Evolutionary conservation across 352 stramenopile species (phyloP).

Genomic region (Globisporangium recalcitrans): DNA sequence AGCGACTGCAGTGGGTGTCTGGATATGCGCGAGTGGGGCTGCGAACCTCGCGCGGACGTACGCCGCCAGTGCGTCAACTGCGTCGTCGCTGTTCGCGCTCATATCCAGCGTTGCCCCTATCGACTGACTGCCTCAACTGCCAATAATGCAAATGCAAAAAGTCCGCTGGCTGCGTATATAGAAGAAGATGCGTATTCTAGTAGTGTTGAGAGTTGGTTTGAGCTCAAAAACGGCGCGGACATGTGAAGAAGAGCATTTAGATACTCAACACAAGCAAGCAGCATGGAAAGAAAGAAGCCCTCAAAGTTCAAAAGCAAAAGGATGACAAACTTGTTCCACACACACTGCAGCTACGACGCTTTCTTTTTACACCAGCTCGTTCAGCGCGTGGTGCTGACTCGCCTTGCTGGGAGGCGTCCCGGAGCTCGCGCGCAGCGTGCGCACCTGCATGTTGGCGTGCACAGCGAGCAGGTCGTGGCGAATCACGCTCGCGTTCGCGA

Average conservation of each 20-base stretch:
- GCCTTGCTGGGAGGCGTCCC: not conserved
- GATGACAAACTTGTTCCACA: not conserved
- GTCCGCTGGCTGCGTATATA: not conserved
- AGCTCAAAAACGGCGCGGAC: too few species aligned
- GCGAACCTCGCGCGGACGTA: not conserved
- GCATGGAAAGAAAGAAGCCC: too few species aligned
- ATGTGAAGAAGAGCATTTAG: too few species aligned
- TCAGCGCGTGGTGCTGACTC: not conserved
- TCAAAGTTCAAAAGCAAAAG: too few species aligned
- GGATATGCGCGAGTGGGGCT: not conserved
- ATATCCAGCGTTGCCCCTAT: not conserved
- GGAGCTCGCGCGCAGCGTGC: constrained; percentile 12
- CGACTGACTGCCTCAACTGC: not conserved
- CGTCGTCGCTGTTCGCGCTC: constrained; percentile 1
- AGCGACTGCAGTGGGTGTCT: not conserved
- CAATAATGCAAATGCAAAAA: not conserved
- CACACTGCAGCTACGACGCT: not conserved
- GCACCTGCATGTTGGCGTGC: constrained; percentile 16
- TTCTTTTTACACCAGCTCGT: constrained; percentile 4
- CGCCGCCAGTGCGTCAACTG: not conserved
- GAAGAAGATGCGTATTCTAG: not conserved
- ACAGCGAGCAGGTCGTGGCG: constrained; percentile 16
- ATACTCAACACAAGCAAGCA: too few species aligned
- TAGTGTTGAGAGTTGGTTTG: too few species aligned
- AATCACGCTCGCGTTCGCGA: constrained; percentile 14